These are phyloP conservation scores for Pyricularia grisea DNA, from an alignment of 2,329 filamentous ascomycete species.

Conservation along the genomic window DNA sequence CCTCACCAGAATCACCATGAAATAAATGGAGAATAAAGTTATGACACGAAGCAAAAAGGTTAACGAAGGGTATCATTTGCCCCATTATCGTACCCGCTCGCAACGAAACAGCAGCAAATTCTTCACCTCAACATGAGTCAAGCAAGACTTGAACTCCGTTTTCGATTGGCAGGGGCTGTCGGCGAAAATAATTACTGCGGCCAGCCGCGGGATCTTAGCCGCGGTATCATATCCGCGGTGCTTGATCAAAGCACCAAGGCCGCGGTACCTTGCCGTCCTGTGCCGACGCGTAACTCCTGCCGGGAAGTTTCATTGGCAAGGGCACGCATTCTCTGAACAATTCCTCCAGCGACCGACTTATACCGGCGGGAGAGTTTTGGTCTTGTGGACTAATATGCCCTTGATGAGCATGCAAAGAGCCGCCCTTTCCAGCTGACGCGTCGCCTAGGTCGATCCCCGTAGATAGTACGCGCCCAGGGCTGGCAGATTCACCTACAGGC, in stretches of 20 bases:
- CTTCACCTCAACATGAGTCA: not conserved
- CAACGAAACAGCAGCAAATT: not conserved
- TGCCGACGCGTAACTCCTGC: constrained; percentile 32
- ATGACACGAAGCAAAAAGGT: not conserved
- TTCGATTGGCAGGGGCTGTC: not conserved
- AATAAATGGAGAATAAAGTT: not conserved
- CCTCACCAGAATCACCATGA: not conserved
- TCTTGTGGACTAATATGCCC: constrained; percentile 3
- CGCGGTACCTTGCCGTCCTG: constrained; percentile 14
- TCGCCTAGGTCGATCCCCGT: not conserved
- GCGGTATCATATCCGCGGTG: not conserved
- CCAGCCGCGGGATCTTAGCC: not conserved
- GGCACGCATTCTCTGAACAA: constrained; percentile 48
- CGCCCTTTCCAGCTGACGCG: not conserved
- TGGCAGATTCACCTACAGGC: constrained; percentile 31
- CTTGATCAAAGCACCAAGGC: constrained; percentile 32
- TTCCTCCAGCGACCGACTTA: constrained; percentile 19
- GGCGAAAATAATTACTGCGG: not conserved
- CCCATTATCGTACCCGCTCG: not conserved
- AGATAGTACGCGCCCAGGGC: not conserved
- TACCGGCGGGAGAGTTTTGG: not conserved
- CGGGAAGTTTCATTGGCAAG: constrained; percentile 55
- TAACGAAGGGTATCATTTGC: not conserved
- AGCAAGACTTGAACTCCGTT: not conserved
- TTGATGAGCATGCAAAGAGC: not conserved